Base-by-base conservation (phyloP, 805 yeast species). In the Kazachstania viticola region DNA sequence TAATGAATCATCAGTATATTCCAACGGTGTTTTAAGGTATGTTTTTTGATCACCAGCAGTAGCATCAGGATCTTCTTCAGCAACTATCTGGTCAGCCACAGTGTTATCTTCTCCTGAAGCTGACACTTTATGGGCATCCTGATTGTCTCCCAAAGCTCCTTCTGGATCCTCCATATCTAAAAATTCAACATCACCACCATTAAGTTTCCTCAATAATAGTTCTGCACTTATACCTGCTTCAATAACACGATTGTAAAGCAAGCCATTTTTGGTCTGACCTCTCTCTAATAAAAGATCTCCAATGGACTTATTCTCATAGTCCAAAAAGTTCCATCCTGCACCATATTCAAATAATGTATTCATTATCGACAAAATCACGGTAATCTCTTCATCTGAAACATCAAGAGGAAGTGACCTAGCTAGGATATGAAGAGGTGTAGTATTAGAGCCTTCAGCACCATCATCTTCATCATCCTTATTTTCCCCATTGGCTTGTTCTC, bases 201-300 rank as follows among this genome's bases (percentile, higher is more conserved):
- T 64, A 27, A 85, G 67, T 46, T 77, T 79, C 38, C 95, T 64
- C 39, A 88, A 61, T 14, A 87, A 58, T 24, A 87, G 62, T 52
- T 87, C 96, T 0, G 95, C 91, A 37, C 94, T 65, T 1, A 83
- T 88, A 27, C 97, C 97, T 1, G 95, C 95, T 37, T 73, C 77
- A 1, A 87, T 81, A 28, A 72, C 50, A 30, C 60, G 44, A 12
- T 55, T 48, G 43, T 73, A 73, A 24, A 80, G 58, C 16, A 58
- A 58, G 5, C 62, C 51, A 1, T 47, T 56, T 45, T 44, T 36
- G 4, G 45, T 53, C 44, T 62, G 49, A 2, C 67, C 68, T 30
- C 79, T 60, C 29, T 73, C 69, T 23, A 67, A 55, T 16, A 87
- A 62, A 6, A 85, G 67, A 54, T 94, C 87, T 2, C 94, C 97